Evolutionary conservation across 108 stramenopile genomes (phyloP).

Genomic region (Aurantiochytrium sp.): DNA sequence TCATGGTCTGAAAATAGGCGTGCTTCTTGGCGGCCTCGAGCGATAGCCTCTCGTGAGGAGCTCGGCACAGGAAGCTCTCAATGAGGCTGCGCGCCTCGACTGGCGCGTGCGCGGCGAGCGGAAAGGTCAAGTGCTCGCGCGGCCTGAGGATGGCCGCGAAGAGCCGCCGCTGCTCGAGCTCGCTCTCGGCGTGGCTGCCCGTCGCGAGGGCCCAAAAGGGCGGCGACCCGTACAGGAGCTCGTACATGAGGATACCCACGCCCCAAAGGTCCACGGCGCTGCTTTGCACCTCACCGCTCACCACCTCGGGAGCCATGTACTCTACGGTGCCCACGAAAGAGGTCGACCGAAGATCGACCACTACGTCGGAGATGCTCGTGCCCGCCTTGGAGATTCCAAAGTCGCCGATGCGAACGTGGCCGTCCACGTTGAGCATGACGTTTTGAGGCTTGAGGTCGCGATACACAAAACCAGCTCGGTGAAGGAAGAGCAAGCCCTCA

Average conservation of each 20-base stretch:
- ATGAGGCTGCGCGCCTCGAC: background rate
- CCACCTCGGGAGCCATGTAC: conserved; percentile 97
- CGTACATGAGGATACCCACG: conserved; percentile 86
- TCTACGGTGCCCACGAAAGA: conserved; percentile 97
- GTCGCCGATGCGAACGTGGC: conserved; percentile 56
- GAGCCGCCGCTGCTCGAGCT: conserved; percentile 82
- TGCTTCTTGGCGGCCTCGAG: conserved; percentile 74
- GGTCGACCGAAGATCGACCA: conserved; percentile 32
- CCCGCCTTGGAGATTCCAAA: conserved; percentile 56
- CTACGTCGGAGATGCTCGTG: conserved; percentile 32
- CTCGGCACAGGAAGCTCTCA: background rate
- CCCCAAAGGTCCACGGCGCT: conserved; percentile 97
- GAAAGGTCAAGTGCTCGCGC: conserved; percentile 1
- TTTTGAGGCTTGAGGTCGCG: conserved; percentile 95
- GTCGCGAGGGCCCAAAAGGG: conserved; percentile 91
- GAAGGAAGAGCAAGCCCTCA: conserved; percentile 66
- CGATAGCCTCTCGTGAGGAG: background rate
- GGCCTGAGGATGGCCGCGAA: conserved; percentile 90
- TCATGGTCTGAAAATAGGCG: conserved; percentile 74
- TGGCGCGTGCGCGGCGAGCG: background rate
- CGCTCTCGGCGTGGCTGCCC: background rate
- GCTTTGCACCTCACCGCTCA: conserved; percentile 79
- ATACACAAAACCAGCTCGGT: conserved; percentile 88
- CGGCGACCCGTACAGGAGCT: conserved; percentile 93
- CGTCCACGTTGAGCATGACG: conserved; percentile 76